Evolutionary conservation across 768 basidiomycete genomes (phyloP).

Genomic region (Phlebiopsis gigantea): DNA sequence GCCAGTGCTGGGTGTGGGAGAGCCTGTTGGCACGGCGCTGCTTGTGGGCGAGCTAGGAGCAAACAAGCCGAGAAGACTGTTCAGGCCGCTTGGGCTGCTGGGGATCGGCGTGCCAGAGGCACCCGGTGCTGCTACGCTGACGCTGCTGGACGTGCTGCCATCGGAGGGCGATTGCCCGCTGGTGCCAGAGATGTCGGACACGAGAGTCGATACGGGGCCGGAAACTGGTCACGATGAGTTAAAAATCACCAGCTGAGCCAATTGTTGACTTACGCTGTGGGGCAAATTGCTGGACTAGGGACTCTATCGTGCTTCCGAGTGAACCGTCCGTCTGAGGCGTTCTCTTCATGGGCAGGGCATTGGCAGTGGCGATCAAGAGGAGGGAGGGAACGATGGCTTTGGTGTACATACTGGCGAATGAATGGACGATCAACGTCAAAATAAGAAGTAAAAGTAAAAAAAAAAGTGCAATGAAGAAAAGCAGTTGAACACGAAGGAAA

Average conservation of each 20-base stretch:
- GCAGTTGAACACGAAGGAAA: conserved; percentile 1
- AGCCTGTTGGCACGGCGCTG: neutral
- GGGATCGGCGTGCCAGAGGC: neutral
- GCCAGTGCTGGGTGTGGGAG: neutral
- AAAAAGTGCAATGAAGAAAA: conserved; percentile 3
- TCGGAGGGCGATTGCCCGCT: neutral
- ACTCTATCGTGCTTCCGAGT: neutral
- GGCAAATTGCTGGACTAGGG: neutral
- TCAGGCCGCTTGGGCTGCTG: neutral
- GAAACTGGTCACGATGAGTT: neutral
- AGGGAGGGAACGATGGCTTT: conserved; percentile 8
- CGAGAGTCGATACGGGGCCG: neutral
- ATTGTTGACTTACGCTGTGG: neutral
- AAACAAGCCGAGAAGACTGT: neutral
- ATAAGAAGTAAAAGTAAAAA: neutral
- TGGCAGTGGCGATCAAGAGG: conserved; percentile 8
- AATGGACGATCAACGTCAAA: conserved; percentile 13
- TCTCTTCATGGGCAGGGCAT: conserved; percentile 1
- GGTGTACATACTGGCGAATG: conserved; percentile 8
- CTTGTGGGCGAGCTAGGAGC: neutral
- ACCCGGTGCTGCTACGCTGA: neutral
- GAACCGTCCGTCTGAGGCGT: neutral
- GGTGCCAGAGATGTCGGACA: neutral
- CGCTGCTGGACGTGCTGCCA: neutral
- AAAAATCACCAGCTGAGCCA: too few relatives aligned